Evolutionary conservation across 2,329 filamentous ascomycete species (phyloP), one percentile per base, ranked within the genome.

Genomic region (Phoma sp.): DNA sequence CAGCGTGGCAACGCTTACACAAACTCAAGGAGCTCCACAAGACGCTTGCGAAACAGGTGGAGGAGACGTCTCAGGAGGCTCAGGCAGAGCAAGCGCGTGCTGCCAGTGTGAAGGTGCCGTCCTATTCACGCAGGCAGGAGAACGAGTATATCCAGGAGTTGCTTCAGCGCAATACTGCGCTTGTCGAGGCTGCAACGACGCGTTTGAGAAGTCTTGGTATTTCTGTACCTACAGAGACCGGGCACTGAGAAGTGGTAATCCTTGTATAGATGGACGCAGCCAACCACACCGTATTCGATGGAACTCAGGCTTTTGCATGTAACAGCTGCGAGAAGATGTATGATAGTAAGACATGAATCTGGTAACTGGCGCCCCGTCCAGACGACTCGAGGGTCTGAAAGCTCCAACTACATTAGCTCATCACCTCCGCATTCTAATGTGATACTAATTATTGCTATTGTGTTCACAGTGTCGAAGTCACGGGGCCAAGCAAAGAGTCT

Each of bases 1-100:
- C 71, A 48, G 67, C 80, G 7, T 84, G 82, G 68, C 81, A 81
- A 68, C 82, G 88, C 37, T 78, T 88, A 47, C 79, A 85, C 44
- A 83, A 86, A 60, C 78, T 86, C 53, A 80, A 80, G 68, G 70
- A 75, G 35, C 74, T 87, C 38, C 82, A 83, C 63, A 77, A 80
- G n/a, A 80, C 83, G 45, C 72, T 89, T 13, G 56, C 58, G 31
- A 63, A 67, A 37, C 62, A 73, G 47, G 67, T 69, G 6, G 57
- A 69, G 29, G 63, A 63, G 39, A 59, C 58, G 9, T 55, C 53
- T 4, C 53, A 61, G 24, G 61, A 58, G 25, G 57, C 60, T 17
- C 56, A 64, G 24, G 54, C 62, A 7, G 59, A 63, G 37, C 57
- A 56, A 15, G 29, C 44, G 36, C 31, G 33, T 44, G n/a, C 49